phyloP scores from a whole-genome alignment of 352 stramenopile species.

The Phytophthora pluvialis region DNA sequence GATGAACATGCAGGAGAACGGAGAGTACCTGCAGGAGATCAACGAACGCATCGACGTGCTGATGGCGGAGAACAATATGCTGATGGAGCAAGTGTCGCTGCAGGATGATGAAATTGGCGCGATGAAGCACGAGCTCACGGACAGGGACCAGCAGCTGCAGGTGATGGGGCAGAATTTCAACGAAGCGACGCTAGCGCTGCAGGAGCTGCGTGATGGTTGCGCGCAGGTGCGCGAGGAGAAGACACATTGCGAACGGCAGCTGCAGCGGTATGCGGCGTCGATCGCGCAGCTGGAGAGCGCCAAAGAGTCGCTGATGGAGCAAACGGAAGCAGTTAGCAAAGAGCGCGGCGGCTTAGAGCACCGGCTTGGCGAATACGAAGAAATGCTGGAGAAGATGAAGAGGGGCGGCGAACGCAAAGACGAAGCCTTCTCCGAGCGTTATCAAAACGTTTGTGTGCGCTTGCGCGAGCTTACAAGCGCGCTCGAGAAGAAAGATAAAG shows the following conservation, averaged over 20 bases:
- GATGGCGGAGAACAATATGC: slow-evolving; percentile 85
- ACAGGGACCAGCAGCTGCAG: slow-evolving; percentile 74
- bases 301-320: slow-evolving; percentile 49
- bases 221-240: slow-evolving; percentile 67
- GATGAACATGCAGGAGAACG: slow-evolving; percentile 45
- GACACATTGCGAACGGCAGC: slow-evolving; percentile 62
- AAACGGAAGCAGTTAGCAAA: slow-evolving; percentile 40
- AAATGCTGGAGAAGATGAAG: slow-evolving; percentile 67
- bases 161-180: slow-evolving; percentile 82
- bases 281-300: slow-evolving; percentile 72
- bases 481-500: slow-evolving; percentile 62
- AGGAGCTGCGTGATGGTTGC: slow-evolving; percentile 70
- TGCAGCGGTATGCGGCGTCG: slow-evolving; percentile 70
- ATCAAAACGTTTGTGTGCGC: slow-evolving; percentile 74
- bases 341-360: slow-evolving; percentile 50
- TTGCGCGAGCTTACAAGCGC: slow-evolving; percentile 66
- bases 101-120: slow-evolving; percentile 72
- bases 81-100: slow-evolving; percentile 84
- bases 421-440: slow-evolving; percentile 59
- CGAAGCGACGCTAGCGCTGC: slow-evolving; percentile 67
- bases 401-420: slow-evolving; percentile 64
- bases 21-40: slow-evolving; percentile 73
- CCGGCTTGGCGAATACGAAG: slow-evolving; percentile 69
- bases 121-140: slow-evolving; percentile 68
- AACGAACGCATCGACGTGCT: slow-evolving; percentile 83